Evolutionary conservation across 169 alveolate genomes (phyloP).

Genomic region (Miamiensis avidus): DNA sequence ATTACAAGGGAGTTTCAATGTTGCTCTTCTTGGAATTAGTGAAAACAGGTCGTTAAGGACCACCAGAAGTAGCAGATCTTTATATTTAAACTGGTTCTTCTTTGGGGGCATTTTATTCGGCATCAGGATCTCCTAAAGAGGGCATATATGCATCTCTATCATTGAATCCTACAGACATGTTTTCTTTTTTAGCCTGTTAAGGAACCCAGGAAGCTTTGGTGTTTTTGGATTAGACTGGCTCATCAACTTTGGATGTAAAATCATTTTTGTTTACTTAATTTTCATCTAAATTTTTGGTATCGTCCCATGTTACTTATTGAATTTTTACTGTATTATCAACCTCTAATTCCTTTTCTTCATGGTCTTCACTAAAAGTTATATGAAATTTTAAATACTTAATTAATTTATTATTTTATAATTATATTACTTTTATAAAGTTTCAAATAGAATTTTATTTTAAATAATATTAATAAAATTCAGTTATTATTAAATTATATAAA

Average conservation of each 20-base stretch:
- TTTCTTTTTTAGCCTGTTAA: too few relatives aligned
- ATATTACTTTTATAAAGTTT: too few relatives aligned
- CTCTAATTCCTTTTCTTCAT: not conserved
- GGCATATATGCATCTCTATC: not conserved
- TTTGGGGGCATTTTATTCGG: not conserved
- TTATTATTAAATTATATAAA: too few relatives aligned
- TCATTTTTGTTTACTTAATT: not conserved
- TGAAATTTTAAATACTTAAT: too few relatives aligned
- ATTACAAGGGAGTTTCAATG: too few relatives aligned
- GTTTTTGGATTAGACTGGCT: not conserved
- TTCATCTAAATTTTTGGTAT: not conserved
- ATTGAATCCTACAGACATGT: not conserved
- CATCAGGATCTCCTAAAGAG: not conserved
- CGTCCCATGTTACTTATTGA: not conserved
- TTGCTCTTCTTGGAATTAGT: not conserved
- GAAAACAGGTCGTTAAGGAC: not conserved
- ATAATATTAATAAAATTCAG: too few relatives aligned
- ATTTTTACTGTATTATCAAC: not conserved
- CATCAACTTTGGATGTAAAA: not conserved
- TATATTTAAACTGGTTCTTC: not conserved
- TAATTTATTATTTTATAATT: too few relatives aligned
- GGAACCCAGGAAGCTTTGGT: not conserved
- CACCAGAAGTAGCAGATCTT: not conserved
- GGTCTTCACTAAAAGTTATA: too few relatives aligned
- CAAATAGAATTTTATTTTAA: too few relatives aligned